Conservation (phyloP, 2,329 filamentous ascomycete genomes). For the Fusarium piperis region DNA sequence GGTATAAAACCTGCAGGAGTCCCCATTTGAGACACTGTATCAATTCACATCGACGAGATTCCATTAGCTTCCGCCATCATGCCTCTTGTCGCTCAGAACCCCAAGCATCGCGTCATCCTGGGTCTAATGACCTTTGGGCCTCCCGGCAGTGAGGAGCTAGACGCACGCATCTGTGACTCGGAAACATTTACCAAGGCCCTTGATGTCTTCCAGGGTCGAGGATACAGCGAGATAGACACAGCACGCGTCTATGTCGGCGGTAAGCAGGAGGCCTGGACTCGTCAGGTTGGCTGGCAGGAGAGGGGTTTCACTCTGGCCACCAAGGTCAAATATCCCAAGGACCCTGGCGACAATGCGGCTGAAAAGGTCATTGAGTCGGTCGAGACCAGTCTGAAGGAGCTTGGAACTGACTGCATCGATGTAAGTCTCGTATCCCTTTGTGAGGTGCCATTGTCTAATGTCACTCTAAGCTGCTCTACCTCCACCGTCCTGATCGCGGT, state of each 20-base stretch:
- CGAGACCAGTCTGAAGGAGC: slow-evolving; percentile 74
- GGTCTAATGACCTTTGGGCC: slow-evolving; percentile 89
- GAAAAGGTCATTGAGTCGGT: slow-evolving; percentile 72
- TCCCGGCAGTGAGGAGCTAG: slow-evolving; percentile 58
- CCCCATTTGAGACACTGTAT: not conserved
- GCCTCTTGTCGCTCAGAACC: slow-evolving; percentile 56
- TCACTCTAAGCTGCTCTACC: slow-evolving; percentile 47
- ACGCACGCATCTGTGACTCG: slow-evolving; percentile 75
- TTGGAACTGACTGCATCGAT: slow-evolving; percentile 79
- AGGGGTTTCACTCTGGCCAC: slow-evolving; percentile 82
- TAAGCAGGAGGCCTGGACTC: slow-evolving; percentile 81
- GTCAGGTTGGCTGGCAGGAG: slow-evolving; percentile 79
- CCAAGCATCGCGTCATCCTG: slow-evolving; percentile 77
- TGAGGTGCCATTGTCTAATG: slow-evolving; percentile 11
- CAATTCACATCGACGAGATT: not conserved
- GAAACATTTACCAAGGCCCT: slow-evolving; percentile 76
- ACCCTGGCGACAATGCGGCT: slow-evolving; percentile 68
- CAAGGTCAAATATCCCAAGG: slow-evolving; percentile 73
- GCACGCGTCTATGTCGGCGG: slow-evolving; percentile 78
- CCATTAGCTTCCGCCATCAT: slow-evolving; percentile 45
- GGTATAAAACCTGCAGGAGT: slow-evolving; percentile 6
- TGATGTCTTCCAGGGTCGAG: slow-evolving; percentile 78
- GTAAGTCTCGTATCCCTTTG: slow-evolving; percentile 48
- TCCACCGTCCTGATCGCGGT: slow-evolving; percentile 62
- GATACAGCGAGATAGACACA: slow-evolving; percentile 88